Evolutionary conservation across 768 basidiomycete genomes (phyloP).

Genomic region (Collybiopsis luxurians): DNA sequence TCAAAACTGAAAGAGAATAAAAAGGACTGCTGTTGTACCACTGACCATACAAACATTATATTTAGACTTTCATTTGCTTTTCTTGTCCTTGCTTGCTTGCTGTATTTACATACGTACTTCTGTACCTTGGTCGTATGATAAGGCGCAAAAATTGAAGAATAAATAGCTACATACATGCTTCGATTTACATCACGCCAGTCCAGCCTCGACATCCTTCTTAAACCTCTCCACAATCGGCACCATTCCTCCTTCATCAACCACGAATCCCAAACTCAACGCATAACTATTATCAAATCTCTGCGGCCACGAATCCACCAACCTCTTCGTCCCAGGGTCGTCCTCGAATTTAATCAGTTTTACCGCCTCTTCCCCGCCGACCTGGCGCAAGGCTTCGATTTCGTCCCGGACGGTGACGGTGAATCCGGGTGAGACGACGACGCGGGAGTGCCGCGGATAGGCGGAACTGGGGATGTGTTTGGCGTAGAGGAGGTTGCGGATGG

Average conservation of each 20-base stretch:
- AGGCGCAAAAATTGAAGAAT: no score
- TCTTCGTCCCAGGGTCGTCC: slow-evolving; percentile 39
- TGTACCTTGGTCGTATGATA: no score
- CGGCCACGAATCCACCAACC: slow-evolving; percentile 50
- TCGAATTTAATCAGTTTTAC: slow-evolving; percentile 45
- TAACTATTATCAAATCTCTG: slow-evolving; percentile 43
- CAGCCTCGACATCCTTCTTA: slow-evolving; percentile 24
- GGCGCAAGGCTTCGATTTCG: slow-evolving; percentile 49
- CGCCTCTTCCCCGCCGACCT: slow-evolving; percentile 48
- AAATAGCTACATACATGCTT: neutral
- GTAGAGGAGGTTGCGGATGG: slow-evolving; percentile 50
- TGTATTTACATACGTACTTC: neutral
- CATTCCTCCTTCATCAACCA: slow-evolving; percentile 45
- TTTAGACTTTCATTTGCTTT: neutral
- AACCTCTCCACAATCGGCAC: slow-evolving; percentile 40
- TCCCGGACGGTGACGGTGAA: slow-evolving; percentile 55
- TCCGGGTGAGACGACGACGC: slow-evolving; percentile 59
- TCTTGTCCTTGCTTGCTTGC: neutral
- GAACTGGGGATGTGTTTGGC: slow-evolving; percentile 44
- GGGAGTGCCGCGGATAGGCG: slow-evolving; percentile 39
- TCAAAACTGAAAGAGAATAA: neutral
- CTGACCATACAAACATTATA: neutral
- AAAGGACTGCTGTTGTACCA: neutral
- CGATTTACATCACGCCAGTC: slow-evolving; percentile 10
- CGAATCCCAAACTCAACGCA: slow-evolving; percentile 39